Base-by-base conservation (phyloP, 2,329 filamentous ascomycete genomes). In the Ciborinia camelliae region DNA sequence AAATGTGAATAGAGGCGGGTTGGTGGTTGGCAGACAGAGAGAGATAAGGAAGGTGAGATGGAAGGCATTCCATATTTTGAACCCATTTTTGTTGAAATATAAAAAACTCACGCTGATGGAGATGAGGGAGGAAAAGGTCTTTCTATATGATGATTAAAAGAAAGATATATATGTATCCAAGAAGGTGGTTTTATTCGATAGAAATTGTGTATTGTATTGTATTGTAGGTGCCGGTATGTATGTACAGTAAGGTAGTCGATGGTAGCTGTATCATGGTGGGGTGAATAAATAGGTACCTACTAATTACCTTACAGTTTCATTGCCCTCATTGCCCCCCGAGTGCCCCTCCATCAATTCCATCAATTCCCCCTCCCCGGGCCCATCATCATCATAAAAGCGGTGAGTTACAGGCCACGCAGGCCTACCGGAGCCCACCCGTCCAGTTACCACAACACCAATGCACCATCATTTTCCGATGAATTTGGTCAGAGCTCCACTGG, bases 401-500 rank as follows among this genome's bases (percentile, higher is more conserved):
- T 54, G 52, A 54, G 35, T 32, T n/a, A n/a, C 48, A 32, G 48
- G 47, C n/a, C 23, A 14, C 15, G 26, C 30, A 37, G 51, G 32
- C n/a, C 39, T 28, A 20, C 18, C 3, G 4, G 6, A 26, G 51
- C 32, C 51, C 51, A 53, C 51, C 35, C 35, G 12, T 4, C 35
- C 8, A 37, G 18, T 32, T 18, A 9, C 20, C 43, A 9, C 12
- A 15, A 15, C 39, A 41, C 15, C 39, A 37, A 37, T 18, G n/a
- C n/a, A n/a, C 50, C 54, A 61, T 60, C 32, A 52, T 53, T 48
- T 30, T 64, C 32, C 47, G 43, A 55, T 48, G 14, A 32, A 51
- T 53, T 48, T 63, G 53, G 60, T 43, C 50, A 63, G 35, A 63
- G 43, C 62, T 65, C 52, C 52, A 55, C 35, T 28, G 35, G 35